phyloP scores from a whole-genome alignment of 1,139 yeast genomes.

The Yamadazyma dendronema region DNA sequence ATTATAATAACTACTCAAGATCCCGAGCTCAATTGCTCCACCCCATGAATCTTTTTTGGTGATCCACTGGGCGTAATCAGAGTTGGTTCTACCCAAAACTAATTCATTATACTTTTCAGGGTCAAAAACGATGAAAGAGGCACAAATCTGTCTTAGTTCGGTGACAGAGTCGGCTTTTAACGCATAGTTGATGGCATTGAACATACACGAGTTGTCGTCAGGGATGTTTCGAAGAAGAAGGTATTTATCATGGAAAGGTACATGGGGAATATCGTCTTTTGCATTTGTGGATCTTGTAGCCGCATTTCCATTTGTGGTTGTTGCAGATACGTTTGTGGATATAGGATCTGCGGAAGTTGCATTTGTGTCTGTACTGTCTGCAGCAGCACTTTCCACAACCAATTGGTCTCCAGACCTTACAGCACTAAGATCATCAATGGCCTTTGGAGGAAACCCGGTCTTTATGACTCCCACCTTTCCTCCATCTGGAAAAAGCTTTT shows the following conservation, averaged over 20 bases:
- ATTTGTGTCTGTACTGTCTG: conserved; percentile 2
- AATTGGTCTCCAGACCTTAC: conserved; percentile 61
- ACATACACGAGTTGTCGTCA: conserved; percentile 80
- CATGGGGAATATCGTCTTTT: conserved; percentile 26
- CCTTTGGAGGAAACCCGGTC: conserved; percentile 62
- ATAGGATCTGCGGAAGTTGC: background rate
- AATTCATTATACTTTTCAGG: conserved; percentile 53
- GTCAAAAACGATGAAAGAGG: conserved; percentile 43
- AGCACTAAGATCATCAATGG: conserved; percentile 30
- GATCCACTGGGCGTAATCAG: conserved; percentile 64
- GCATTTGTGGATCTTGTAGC: background rate
- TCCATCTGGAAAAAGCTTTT: conserved; percentile 13
- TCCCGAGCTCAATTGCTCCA: conserved; percentile 77
- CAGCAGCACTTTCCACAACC: conserved; percentile 26
- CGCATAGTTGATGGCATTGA: conserved; percentile 64
- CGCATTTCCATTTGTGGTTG: background rate
- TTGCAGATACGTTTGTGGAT: background rate
- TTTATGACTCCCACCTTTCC: conserved; percentile 27
- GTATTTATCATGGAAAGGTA: conserved; percentile 22
- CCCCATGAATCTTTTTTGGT: conserved; percentile 70
- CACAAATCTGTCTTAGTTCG: conserved; percentile 47
- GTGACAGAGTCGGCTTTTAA: conserved; percentile 32
- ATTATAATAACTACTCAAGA: conserved; percentile 54
- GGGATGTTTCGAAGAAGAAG: conserved; percentile 60
- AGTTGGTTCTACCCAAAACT: conserved; percentile 52